Base-by-base conservation (phyloP, 2,329 filamentous ascomycete species). In the Exophiala spinifera region DNA sequence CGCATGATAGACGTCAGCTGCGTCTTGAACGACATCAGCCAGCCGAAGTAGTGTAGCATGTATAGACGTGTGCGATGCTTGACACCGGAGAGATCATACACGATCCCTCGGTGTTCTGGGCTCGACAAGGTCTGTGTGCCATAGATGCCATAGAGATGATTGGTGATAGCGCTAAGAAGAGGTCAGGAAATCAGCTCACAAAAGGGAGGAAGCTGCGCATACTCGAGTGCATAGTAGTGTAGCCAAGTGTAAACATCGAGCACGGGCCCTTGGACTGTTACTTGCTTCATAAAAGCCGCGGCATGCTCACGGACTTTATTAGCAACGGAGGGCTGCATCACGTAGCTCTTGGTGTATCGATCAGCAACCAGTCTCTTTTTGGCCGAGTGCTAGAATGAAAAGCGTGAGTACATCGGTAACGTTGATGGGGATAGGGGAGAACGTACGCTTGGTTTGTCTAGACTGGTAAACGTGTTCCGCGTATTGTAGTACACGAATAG, bases 211-310 rank as follows among this genome's bases (percentile, higher is more conserved):
- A n/a, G 39, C 17, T 33, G n/a, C 23, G 83, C 78, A 62, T 85
- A 87, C 64, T 88, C 85, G 49, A 86, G 82, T 1, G 85, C 85
- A 65, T 86, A 88, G 21, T 84, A 79, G 60, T 88, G 85, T 2
- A 88, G 71, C 20, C 74, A 31, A 70, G 70, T 33, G 69, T 66
- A 58, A 82, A 86, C 45, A 76, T 76, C 21, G 75, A 70, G 3
- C 83, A 67, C 60, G 87, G 86, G 25, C 74, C 74, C 34, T 65
- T 69, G 0, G 19, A 15, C 19, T 15, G 40, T 13, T 4, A 51
- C 34, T 51, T 51, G 48, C 42, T 40, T 40, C 40, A 56, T 46
- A 20, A 56, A 56, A 20, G 31, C 37, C 28, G 53, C 39, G 25
- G 84, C 81, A 6, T 83, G 74, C 59, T 82, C 76, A 49, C 78